Percentiles rank a stretch among this genome's conserved stretches.
phyloP scores from a whole-genome alignment of 192 early-diverging fungal species.

The Linnemannia exigua region DNA sequence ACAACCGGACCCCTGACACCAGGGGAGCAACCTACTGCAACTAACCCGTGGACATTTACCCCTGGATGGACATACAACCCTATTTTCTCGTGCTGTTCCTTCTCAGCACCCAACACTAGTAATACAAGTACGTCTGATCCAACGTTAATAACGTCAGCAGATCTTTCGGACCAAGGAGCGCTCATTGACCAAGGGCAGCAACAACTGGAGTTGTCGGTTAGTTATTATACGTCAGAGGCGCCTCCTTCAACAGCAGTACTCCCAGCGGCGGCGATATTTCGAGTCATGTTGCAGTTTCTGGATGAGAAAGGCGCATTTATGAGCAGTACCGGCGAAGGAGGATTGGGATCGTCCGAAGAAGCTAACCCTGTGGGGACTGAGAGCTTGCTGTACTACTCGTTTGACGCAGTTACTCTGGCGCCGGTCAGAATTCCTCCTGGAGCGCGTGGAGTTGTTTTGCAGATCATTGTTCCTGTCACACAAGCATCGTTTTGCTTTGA shows the following conservation, averaged over 20 bases:
- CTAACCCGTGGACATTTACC: constrained; percentile 40
- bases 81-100: constrained; percentile 47
- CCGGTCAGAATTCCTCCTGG: constrained; percentile 27
- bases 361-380: constrained; percentile 28
- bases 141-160: constrained; percentile 40
- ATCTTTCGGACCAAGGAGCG: constrained; percentile 16
- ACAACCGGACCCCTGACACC: constrained; percentile 31
- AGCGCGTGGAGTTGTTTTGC: constrained; percentile 29
- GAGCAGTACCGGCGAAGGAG: not conserved
- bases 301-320: constrained; percentile 36
- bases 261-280: constrained; percentile 20
- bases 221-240: constrained; percentile 36
- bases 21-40: constrained; percentile 4
- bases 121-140: not conserved
- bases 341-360: not conserved
- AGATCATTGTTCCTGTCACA: constrained; percentile 38
- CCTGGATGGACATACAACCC: constrained; percentile 53
- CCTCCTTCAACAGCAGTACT: not conserved
- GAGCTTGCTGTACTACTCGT: constrained; percentile 41
- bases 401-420: constrained; percentile 28
- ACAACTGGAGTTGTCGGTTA: constrained; percentile 33
- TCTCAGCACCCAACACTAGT: not conserved
- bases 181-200: constrained; percentile 48
- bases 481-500: constrained; percentile 51
- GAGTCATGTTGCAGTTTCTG: constrained; percentile 35